phyloP scores from a whole-genome alignment of 2,329 filamentous ascomycete genomes.

The Tolypocladium tropicale region DNA sequence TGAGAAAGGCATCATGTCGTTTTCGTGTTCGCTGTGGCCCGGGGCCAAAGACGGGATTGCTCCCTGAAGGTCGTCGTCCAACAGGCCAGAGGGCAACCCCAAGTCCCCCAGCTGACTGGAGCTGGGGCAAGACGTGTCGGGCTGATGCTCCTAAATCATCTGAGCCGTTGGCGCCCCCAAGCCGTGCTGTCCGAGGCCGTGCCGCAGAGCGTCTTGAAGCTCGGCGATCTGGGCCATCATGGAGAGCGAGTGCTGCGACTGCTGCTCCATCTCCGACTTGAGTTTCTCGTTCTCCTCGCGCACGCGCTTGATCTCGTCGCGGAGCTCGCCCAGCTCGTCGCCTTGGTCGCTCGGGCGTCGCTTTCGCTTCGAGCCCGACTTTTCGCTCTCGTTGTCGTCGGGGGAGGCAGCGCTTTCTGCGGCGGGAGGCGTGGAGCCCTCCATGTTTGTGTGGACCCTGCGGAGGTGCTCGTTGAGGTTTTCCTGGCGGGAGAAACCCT shows the following conservation, averaged over 20 bases:
- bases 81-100: background rate
- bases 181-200: constrained; percentile 19
- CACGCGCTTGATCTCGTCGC: constrained; percentile 56
- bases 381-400: constrained; percentile 38
- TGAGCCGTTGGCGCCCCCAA: constrained; percentile 28
- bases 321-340: constrained; percentile 44
- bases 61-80: background rate
- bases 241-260: constrained; percentile 32
- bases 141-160: constrained; percentile 23
- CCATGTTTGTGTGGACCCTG: constrained; percentile 62
- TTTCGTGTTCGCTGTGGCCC: background rate
- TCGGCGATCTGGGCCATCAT: constrained; percentile 40
- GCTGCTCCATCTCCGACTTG: constrained; percentile 36
- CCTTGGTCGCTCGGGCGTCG: constrained; percentile 20
- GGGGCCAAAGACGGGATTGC: background rate
- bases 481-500: constrained; percentile 86
- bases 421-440: constrained; percentile 23
- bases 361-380: constrained; percentile 38
- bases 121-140: background rate
- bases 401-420: constrained; percentile 25
- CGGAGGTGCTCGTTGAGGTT: constrained; percentile 91
- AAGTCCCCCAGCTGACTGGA: background rate
- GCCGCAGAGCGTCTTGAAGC: constrained; percentile 31
- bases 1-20: background rate
- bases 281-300: constrained; percentile 55